Percentiles rank a stretch among this genome's conserved stretches.
Conservation (phyloP, 495 filamentous ascomycete genomes). For the Annulohypoxylon stygium region DNA sequence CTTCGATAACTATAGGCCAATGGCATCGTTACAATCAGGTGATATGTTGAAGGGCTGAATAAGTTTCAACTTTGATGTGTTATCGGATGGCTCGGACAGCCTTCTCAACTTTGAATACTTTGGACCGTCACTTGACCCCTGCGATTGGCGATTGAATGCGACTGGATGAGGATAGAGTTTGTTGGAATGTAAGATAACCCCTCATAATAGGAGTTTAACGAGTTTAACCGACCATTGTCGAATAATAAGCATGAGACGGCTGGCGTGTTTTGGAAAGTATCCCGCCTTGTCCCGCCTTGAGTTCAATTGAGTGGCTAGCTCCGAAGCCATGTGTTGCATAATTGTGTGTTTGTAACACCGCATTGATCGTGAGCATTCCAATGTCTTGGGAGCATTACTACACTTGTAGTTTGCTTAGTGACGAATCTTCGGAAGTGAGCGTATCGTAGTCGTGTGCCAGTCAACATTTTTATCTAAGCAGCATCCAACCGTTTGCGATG, state of each 20-base stretch:
- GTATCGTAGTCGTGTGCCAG: slow-evolving; percentile 17
- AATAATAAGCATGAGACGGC: slow-evolving; percentile 24
- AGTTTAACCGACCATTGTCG: slow-evolving; percentile 22
- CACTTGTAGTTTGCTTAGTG: slow-evolving; percentile 32
- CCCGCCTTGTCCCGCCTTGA: slow-evolving; percentile 10
- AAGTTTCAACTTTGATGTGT: slow-evolving; percentile 15
- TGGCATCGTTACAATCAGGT: slow-evolving; percentile 20
- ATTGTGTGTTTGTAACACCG: slow-evolving; percentile 11
- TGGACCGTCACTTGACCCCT: slow-evolving; percentile 38
- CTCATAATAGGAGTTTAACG: background rate
- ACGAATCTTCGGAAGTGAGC: slow-evolving; percentile 24
- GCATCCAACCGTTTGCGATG: background rate
- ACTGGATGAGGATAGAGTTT: slow-evolving; percentile 4
- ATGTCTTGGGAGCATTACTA: slow-evolving; percentile 29
- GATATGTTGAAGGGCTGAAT: slow-evolving; percentile 7
- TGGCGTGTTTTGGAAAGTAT: slow-evolving; percentile 26
- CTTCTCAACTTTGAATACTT: slow-evolving; percentile 12
- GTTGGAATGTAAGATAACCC: slow-evolving; percentile 10
- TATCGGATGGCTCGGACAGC: slow-evolving; percentile 26
- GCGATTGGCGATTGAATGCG: background rate
- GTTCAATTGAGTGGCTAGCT: slow-evolving; percentile 5
- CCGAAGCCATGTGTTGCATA: background rate
- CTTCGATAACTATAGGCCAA: background rate
- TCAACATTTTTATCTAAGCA: slow-evolving; percentile 6
- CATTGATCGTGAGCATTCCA: background rate